These are phyloP conservation scores for Ciborinia camelliae DNA, from an alignment of 2,329 filamentous ascomycete genomes.

Conservation along the genomic window DNA sequence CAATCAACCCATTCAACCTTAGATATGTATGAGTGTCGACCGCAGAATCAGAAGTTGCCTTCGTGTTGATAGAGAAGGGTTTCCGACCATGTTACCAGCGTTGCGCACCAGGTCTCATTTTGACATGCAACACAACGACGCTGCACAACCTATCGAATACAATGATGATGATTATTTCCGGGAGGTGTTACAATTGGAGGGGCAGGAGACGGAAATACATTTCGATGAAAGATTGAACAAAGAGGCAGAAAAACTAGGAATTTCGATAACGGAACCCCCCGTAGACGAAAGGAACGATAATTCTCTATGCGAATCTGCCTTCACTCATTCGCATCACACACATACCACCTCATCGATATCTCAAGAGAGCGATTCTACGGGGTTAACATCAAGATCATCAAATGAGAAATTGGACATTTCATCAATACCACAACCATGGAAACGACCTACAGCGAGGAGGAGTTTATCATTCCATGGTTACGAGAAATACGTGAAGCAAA, in stretches of 20 bases:
- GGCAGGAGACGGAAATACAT: slow-evolving; percentile 28
- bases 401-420: slow-evolving; percentile 22
- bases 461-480: slow-evolving; percentile 36
- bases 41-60: slow-evolving; percentile 7
- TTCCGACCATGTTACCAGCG: slow-evolving; percentile 18
- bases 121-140: slow-evolving; percentile 17
- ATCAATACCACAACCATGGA: slow-evolving; percentile 20
- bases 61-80: slow-evolving; percentile 5
- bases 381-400: slow-evolving; percentile 33
- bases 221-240: slow-evolving; percentile 30
- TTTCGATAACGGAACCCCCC: slow-evolving; percentile 28
- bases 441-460: slow-evolving; percentile 23
- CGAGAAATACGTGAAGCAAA: slow-evolving; percentile 33
- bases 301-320: slow-evolving; percentile 31
- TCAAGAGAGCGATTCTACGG: slow-evolving; percentile 31
- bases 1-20: neutral
- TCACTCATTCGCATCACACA: slow-evolving; percentile 28
- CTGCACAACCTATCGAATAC: slow-evolving; percentile 24
- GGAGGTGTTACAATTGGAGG: slow-evolving; percentile 35
- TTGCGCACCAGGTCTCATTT: slow-evolving; percentile 18
- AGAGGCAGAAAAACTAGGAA: slow-evolving; percentile 34
- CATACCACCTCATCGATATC: slow-evolving; percentile 33
- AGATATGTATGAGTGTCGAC: slow-evolving; percentile 19
- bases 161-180: slow-evolving; percentile 32
- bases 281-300: slow-evolving; percentile 19